A percentile compares a stretch with the other conserved stretches of the same genome.
Conservation (phyloP, 768 basidiomycete genomes). For the Lentinula boryana region DNA sequence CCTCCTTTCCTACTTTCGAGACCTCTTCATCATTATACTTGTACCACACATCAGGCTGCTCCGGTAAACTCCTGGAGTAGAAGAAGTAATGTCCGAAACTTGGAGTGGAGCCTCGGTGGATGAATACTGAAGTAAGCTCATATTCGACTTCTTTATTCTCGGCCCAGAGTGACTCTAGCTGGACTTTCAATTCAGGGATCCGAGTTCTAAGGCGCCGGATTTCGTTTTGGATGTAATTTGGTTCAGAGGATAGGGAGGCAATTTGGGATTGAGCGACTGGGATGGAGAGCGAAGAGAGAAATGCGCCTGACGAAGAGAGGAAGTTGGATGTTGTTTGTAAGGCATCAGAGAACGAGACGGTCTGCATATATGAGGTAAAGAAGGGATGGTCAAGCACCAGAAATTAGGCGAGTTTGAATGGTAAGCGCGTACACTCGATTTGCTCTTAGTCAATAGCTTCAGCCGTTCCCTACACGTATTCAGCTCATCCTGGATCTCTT, state of each 20-base stretch:
- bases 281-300: conserved; percentile 47
- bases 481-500: conserved; percentile 63
- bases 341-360: conserved; percentile 51
- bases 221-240: conserved; percentile 44
- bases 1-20: conserved; percentile 65
- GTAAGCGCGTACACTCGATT: conserved; percentile 37
- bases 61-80: conserved; percentile 84
- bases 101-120: conserved; percentile 85
- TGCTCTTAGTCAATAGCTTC: conserved; percentile 60
- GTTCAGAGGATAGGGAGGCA: conserved; percentile 41
- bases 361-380: conserved; percentile 29
- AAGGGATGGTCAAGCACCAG: not conserved
- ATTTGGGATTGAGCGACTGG: conserved; percentile 29
- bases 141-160: conserved; percentile 66
- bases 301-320: conserved; percentile 40
- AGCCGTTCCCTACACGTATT: conserved; percentile 61
- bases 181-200: conserved; percentile 51
- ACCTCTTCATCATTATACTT: conserved; percentile 96
- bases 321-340: conserved; percentile 54
- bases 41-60: conserved; percentile 81
- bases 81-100: conserved; percentile 96
- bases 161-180: conserved; percentile 72
- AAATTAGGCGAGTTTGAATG: not conserved
- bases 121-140: conserved; percentile 91
- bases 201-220: conserved; percentile 48